Conservation (phyloP, 495 filamentous ascomycete genomes). For the Neurospora hispaniola region DNA sequence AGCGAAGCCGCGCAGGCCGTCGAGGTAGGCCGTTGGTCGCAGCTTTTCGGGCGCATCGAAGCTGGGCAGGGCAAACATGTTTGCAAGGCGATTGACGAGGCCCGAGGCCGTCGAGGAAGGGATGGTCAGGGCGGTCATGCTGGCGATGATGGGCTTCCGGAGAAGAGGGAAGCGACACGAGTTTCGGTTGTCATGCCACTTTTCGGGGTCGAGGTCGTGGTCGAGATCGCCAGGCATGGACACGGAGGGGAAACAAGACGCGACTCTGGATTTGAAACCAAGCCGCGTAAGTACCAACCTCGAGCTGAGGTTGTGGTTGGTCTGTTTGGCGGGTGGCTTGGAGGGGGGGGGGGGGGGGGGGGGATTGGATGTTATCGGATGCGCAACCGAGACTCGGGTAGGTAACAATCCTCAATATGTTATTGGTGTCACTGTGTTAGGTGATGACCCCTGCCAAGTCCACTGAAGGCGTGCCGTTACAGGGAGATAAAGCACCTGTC, state of each 20-base stretch:
- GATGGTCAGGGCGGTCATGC: neutral
- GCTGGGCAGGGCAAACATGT: neutral
- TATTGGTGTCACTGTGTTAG: neutral
- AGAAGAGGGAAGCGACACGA: neutral
- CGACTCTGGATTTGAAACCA: neutral
- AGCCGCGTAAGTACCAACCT: neutral
- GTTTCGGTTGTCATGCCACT: neutral
- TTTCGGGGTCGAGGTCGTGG: neutral
- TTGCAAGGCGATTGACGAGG: neutral
- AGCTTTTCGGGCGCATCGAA: conserved; percentile 11
- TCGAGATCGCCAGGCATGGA: neutral
- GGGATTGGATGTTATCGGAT: neutral
- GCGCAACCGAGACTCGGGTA: too few relatives aligned
- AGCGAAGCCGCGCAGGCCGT: conserved; percentile 37
- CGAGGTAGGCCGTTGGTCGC: conserved; percentile 34
- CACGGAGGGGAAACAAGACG: neutral
- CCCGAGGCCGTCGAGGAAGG: neutral
- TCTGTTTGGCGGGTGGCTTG: neutral
- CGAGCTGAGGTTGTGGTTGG: neutral
- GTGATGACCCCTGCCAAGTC: neutral
- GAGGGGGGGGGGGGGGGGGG: neutral
- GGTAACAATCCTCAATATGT: too few relatives aligned
- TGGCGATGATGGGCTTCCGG: neutral
- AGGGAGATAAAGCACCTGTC: neutral
- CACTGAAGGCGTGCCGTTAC: neutral